A percentile compares a stretch with the other conserved stretches of the same genome.
Conservation (phyloP, 257 asterid genomes). For the Cruciata laevipes region DNA sequence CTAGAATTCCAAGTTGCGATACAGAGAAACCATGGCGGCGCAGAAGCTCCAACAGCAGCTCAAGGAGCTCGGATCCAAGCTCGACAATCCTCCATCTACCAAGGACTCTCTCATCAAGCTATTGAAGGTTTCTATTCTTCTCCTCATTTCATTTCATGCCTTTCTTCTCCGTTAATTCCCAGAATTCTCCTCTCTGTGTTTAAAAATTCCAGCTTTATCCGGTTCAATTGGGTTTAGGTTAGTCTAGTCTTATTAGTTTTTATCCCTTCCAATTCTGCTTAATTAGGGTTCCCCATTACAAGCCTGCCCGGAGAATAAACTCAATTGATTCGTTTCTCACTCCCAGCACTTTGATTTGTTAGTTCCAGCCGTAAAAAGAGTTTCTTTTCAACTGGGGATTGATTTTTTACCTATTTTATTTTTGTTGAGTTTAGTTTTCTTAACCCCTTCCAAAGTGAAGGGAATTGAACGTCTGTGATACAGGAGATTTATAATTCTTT, state of each 20-base stretch:
- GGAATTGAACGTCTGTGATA: neutral
- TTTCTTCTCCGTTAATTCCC: neutral
- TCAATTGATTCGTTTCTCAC: neutral
- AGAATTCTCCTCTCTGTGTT: neutral
- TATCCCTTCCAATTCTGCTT: neutral
- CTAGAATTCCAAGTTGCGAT: neutral
- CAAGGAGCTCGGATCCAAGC: slow-evolving; percentile 39
- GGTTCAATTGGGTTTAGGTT: neutral
- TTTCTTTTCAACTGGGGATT: neutral
- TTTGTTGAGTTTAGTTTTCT: neutral
- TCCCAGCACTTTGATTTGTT: neutral
- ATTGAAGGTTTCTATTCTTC: slow-evolving; percentile 42
- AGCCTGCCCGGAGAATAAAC: neutral
- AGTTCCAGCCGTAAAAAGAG: neutral
- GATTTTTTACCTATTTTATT: neutral
- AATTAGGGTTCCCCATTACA: slow-evolving; percentile 29
- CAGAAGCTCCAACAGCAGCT: slow-evolving; percentile 69
- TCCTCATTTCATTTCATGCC: neutral
- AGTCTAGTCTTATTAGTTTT: neutral
- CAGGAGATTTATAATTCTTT: neutral
- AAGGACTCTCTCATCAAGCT: slow-evolving; percentile 74
- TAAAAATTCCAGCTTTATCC: neutral
- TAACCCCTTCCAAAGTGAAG: neutral
- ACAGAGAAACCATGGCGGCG: slow-evolving; percentile 32
- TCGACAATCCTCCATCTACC: slow-evolving; percentile 57